Conservation (phyloP, 352 stramenopile genomes). For the Phytophthora palmivora region DNA sequence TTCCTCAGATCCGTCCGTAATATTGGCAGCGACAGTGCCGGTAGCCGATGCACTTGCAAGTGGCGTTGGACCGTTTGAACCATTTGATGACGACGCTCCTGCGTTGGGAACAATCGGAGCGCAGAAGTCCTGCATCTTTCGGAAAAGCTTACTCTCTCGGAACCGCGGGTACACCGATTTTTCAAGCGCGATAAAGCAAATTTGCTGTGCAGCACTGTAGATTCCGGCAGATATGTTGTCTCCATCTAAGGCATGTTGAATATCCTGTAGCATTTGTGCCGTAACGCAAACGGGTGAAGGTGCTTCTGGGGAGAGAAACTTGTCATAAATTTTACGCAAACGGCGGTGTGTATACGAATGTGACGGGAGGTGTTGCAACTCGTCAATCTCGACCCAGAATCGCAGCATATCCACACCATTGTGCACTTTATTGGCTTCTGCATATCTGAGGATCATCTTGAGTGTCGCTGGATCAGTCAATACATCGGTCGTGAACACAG, state of each 20-base stretch:
- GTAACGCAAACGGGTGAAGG: slow-evolving; percentile 81
- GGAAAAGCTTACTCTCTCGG: slow-evolving; percentile 76
- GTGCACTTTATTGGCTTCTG: slow-evolving; percentile 60
- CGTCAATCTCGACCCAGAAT: slow-evolving; percentile 87
- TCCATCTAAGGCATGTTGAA: slow-evolving; percentile 63
- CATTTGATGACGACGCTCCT: neutral
- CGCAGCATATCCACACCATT: slow-evolving; percentile 69
- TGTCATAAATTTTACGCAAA: slow-evolving; percentile 88
- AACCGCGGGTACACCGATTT: slow-evolving; percentile 82
- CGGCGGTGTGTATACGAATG: slow-evolving; percentile 84
- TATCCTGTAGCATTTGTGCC: slow-evolving; percentile 66
- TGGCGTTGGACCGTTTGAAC: slow-evolving; percentile 3
- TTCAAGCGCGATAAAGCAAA: slow-evolving; percentile 74
- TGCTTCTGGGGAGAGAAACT: slow-evolving; percentile 79
- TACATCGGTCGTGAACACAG: slow-evolving; percentile 84
- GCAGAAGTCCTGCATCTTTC: slow-evolving; percentile 82
- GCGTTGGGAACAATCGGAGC: slow-evolving; percentile 37
- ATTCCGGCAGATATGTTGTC: slow-evolving; percentile 79
- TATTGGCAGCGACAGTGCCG: slow-evolving; percentile 25
- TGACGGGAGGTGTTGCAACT: slow-evolving; percentile 73
- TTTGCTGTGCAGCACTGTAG: slow-evolving; percentile 67
- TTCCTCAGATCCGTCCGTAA: slow-evolving; percentile 27
- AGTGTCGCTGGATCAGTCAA: slow-evolving; percentile 74
- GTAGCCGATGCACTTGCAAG: slow-evolving; percentile 19
- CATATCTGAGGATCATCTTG: slow-evolving; percentile 76